These are phyloP conservation scores for Oryza nivara DNA, from an alignment of 176 grass and related monocot genomes.

Conservation along the genomic window DNA sequence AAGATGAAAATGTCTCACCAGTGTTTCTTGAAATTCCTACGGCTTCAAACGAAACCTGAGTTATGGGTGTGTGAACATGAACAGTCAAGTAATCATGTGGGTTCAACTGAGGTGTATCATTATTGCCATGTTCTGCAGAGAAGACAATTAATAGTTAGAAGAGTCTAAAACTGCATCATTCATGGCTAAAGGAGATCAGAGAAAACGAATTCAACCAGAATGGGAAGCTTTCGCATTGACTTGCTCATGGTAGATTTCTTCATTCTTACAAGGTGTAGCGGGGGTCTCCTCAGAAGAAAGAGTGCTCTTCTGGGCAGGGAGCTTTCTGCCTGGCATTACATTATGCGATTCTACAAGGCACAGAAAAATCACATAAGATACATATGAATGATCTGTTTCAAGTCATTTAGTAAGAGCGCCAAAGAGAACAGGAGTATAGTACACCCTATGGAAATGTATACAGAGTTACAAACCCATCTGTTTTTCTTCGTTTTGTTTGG, in stretches of 20 bases:
- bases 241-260: conserved; percentile 42
- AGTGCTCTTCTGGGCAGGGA: conserved; percentile 41
- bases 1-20: conserved; percentile 56
- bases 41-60: conserved; percentile 53
- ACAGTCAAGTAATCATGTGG: conserved; percentile 21
- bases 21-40: conserved; percentile 60
- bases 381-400: conserved; percentile 12
- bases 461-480: not conserved
- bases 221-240: conserved; percentile 38
- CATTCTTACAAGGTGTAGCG: conserved; percentile 44
- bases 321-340: conserved; percentile 33
- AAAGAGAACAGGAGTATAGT: conserved; percentile 12
- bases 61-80: conserved; percentile 58
- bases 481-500: conserved; percentile 41
- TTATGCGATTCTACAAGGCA: conserved; percentile 53
- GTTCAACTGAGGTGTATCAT: conserved; percentile 44
- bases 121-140: conserved; percentile 44
- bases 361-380: conserved; percentile 38
- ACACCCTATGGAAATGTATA: conserved; percentile 6
- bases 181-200: conserved; percentile 23
- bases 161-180: conserved; percentile 25
- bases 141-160: conserved; percentile 35
- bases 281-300: conserved; percentile 29
- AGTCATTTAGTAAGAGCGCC: conserved; percentile 23
- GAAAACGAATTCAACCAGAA: conserved; percentile 56